phyloP scores from a whole-genome alignment of 345 rosid genomes.

The Firmiana major region DNA sequence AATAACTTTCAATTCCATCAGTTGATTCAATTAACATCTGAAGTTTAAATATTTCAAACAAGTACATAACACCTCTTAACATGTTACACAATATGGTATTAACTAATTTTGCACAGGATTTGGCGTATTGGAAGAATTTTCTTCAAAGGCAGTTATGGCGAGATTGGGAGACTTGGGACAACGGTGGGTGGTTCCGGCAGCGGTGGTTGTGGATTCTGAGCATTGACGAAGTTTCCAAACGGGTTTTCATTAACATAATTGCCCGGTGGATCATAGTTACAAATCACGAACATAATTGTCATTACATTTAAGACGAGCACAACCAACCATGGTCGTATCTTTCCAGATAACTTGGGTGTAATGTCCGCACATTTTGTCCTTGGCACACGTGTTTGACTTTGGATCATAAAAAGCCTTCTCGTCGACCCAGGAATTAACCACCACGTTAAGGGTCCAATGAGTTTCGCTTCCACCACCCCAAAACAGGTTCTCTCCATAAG shows the following conservation, averaged over 20 bases:
- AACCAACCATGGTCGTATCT: constrained; percentile 32
- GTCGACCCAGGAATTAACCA: constrained; percentile 37
- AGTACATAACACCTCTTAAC: too few species aligned
- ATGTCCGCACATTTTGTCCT: constrained; percentile 43
- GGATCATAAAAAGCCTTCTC: constrained; percentile 31
- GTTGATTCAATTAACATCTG: too few species aligned
- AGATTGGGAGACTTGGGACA: too few species aligned
- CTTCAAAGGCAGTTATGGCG: too few species aligned
- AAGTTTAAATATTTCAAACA: too few species aligned
- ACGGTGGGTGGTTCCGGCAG: too few species aligned
- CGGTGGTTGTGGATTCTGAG: too few species aligned
- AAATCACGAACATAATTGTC: constrained; percentile 20
- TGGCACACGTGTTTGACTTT: constrained; percentile 13
- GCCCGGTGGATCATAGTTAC: constrained; percentile 44
- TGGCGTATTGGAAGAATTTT: too few species aligned
- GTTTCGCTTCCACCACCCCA: constrained; percentile 35
- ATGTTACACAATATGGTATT: too few species aligned
- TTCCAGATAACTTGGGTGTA: constrained; percentile 54
- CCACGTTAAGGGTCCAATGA: constrained; percentile 28
- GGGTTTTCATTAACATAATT: constrained; percentile 41
- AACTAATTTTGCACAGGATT: too few species aligned
- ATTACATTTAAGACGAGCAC: constrained; percentile 30
- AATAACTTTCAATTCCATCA: too few species aligned
- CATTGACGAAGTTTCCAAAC: not conserved
- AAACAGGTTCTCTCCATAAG: constrained; percentile 49